Conservation (phyloP, 108 stramenopile genomes). For the Skeletonema tropicum region DNA sequence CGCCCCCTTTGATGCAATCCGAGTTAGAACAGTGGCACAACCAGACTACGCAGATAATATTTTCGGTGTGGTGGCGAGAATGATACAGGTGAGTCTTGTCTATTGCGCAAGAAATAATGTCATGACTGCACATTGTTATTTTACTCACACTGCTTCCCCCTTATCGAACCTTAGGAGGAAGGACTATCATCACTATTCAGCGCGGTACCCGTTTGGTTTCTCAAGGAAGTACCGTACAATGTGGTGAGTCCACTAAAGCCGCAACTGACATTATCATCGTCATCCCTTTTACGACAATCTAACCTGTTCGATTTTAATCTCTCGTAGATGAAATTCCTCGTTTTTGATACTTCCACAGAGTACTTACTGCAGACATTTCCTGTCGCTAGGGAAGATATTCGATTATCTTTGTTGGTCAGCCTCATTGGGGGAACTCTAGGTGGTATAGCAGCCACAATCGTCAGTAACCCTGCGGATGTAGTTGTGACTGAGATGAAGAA, state of each 20-base stretch:
- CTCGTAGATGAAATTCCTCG: conserved; percentile 55
- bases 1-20: conserved; percentile 71
- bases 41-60: conserved; percentile 66
- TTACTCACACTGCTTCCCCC: not conserved
- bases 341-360: conserved; percentile 62
- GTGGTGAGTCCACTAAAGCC: not conserved
- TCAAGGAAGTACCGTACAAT: conserved; percentile 45
- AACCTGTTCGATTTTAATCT: too few relatives aligned
- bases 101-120: not conserved
- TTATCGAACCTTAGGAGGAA: not conserved
- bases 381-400: conserved; percentile 73
- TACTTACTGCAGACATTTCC: conserved; percentile 63
- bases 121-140: too few relatives aligned
- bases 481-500: conserved; percentile 81
- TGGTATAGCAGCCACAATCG: conserved; percentile 66
- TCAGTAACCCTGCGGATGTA: conserved; percentile 74
- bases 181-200: conserved; percentile 53
- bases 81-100: conserved; percentile 27
- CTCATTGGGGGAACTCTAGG: conserved; percentile 69
- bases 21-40: conserved; percentile 72
- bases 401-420: conserved; percentile 67
- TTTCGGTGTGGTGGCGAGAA: conserved; percentile 54
- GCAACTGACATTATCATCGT: too few relatives aligned
- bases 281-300: too few relatives aligned
- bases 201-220: conserved; percentile 54